Evolutionary conservation across 1,284 basidiomycete genomes (phyloP).

Genomic region (Afroboletus lepidellus): DNA sequence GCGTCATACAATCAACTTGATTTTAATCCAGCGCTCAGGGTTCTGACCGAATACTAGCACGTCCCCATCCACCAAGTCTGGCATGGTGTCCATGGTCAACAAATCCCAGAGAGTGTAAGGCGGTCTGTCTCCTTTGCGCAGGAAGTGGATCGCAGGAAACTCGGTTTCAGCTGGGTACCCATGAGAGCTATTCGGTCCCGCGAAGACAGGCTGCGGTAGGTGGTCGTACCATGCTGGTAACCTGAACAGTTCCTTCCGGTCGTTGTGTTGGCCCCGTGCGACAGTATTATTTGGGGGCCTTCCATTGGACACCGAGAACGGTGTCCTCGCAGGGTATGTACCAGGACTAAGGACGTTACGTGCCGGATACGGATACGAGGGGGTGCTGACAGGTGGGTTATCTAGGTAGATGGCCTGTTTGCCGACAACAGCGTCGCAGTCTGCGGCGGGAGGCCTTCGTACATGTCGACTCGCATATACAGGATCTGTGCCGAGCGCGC

Average conservation of each 20-base stretch:
- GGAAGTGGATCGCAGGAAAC: slow-evolving; percentile 22
- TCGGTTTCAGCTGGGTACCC: slow-evolving; percentile 4
- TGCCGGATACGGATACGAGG: slow-evolving; percentile 31
- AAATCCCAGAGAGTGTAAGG: slow-evolving; percentile 27
- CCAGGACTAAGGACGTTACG: slow-evolving; percentile 27
- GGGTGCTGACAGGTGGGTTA: slow-evolving; percentile 16
- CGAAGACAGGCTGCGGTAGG: slow-evolving; percentile 20
- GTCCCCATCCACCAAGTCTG: slow-evolving; percentile 21
- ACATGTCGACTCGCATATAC: slow-evolving; percentile 5
- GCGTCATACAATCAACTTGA: slow-evolving; percentile 24
- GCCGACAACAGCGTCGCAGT: slow-evolving; percentile 7
- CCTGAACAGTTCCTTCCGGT: slow-evolving; percentile 1
- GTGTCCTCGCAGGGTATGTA: slow-evolving; percentile 13
- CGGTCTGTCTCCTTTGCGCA: slow-evolving; percentile 10
- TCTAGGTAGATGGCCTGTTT: slow-evolving; percentile 19
- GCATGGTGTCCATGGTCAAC: slow-evolving; percentile 21
- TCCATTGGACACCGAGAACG: slow-evolving; percentile 6
- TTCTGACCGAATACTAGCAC: slow-evolving; percentile 16
- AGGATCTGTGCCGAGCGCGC: slow-evolving; percentile 19
- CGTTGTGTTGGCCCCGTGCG: slow-evolving; percentile 1
- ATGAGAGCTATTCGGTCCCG: neutral
- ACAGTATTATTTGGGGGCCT: neutral
- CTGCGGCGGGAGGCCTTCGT: neutral
- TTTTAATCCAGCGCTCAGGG: slow-evolving; percentile 23
- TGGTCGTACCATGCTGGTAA: slow-evolving; percentile 7